Conservation (phyloP, 2,329 filamentous ascomycete species). For the Claviceps humidiphila region DNA sequence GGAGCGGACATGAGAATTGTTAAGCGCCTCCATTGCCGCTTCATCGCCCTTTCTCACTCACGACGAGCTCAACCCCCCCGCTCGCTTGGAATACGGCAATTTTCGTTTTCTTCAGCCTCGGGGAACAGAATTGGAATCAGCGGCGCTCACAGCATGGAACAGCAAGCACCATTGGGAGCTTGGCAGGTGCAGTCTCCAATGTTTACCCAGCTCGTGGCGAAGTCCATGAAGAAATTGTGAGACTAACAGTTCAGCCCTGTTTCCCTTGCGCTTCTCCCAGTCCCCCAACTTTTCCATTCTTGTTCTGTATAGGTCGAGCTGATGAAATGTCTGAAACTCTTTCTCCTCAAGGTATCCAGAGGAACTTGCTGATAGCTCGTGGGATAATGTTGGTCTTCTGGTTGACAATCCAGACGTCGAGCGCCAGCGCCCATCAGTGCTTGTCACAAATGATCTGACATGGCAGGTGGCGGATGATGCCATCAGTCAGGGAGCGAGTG, state of each 20-base stretch:
- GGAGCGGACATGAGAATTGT: constrained; percentile 9
- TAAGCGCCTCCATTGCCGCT: neutral
- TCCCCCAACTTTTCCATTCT: neutral
- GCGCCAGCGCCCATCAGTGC: constrained; percentile 22
- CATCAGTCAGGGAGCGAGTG: constrained; percentile 58
- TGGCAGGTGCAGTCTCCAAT: constrained; percentile 24
- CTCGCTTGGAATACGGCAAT: neutral
- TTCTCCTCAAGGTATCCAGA: constrained; percentile 62
- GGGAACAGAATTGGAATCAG: neutral
- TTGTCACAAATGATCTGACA: constrained; percentile 78
- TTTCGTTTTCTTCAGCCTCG: neutral
- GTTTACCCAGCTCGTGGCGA: constrained; percentile 51
- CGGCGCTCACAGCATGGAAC: constrained; percentile 4
- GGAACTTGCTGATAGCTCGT: constrained; percentile 73
- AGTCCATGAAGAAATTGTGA: constrained; percentile 67
- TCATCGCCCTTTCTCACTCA: neutral
- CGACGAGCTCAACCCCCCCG: neutral
- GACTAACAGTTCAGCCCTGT: constrained; percentile 17
- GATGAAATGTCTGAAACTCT: neutral
- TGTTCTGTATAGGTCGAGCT: neutral
- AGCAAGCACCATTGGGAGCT: constrained; percentile 22
- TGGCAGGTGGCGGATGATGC: constrained; percentile 82
- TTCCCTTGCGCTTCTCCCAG: neutral
- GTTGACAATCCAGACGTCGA: constrained; percentile 28
- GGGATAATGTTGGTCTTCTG: constrained; percentile 92